Percentiles rank a stretch among this genome's conserved stretches.
phyloP scores from a whole-genome alignment of 306 rosid genomes.

The Argentina anserina region DNA sequence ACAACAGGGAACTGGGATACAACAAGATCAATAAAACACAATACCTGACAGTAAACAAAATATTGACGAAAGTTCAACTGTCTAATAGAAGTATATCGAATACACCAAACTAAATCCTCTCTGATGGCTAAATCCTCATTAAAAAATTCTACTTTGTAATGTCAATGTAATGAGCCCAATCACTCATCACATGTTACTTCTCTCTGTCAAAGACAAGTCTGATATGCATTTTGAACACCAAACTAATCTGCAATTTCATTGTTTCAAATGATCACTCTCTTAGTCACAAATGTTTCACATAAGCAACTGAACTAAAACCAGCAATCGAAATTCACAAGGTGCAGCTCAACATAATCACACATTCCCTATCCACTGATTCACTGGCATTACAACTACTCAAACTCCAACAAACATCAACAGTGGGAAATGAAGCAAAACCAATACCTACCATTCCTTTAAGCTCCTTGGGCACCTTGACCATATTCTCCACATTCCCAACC shows the following conservation, averaged over 20 bases:
- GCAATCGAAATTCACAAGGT: neutral
- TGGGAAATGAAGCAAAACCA: neutral
- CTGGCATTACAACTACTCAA: neutral
- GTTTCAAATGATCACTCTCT: neutral
- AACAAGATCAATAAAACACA: conserved; percentile 1
- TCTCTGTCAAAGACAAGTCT: neutral
- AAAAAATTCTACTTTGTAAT: neutral
- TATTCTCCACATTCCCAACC: conserved; percentile 69
- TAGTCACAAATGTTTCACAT: neutral
- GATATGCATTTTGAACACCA: neutral
- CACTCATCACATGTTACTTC: neutral
- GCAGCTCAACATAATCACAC: neutral
- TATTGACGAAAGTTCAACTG: neutral
- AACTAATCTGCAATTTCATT: no score
- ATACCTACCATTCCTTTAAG: conserved; percentile 81
- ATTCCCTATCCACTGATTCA: neutral
- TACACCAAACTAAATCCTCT: neutral
- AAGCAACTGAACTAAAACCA: neutral
- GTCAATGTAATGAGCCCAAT: neutral
- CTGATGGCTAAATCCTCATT: neutral
- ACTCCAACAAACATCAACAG: neutral
- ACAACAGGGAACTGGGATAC: neutral
- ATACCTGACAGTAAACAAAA: neutral
- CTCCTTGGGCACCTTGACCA: conserved; percentile 70
- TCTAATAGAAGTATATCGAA: neutral